These are phyloP conservation scores for Ophiocytium majus DNA, from an alignment of 352 stramenopile species.

Conservation along the genomic window DNA sequence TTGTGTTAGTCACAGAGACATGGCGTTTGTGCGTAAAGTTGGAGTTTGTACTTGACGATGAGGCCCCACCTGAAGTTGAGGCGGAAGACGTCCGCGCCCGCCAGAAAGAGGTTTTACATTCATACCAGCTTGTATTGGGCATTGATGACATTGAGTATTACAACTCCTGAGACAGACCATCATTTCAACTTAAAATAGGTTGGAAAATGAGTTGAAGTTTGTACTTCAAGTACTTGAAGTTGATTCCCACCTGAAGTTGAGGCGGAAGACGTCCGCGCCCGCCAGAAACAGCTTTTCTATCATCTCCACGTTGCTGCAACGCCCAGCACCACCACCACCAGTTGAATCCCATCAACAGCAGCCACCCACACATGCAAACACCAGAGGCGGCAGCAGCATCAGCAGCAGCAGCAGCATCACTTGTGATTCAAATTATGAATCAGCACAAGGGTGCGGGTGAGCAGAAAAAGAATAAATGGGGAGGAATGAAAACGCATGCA, in stretches of 20 bases:
- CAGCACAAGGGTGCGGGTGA: not conserved
- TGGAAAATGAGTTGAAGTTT: too few species aligned
- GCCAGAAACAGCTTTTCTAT: constrained; percentile 79
- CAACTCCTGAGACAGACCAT: not conserved
- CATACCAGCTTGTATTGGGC: too few species aligned
- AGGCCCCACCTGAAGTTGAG: constrained; percentile 76
- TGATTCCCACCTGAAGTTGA: constrained; percentile 68
- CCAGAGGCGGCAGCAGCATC: too few species aligned
- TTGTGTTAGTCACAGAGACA: too few species aligned
- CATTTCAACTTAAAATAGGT: constrained; percentile 11
- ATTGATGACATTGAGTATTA: not conserved
- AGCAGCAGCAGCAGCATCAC: not conserved
- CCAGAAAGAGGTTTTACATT: constrained; percentile 77
- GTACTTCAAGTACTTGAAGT: not conserved
- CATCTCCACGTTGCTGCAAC: constrained; percentile 68
- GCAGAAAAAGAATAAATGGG: too few species aligned
- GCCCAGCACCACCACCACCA: too few species aligned
- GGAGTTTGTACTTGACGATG: too few species aligned
- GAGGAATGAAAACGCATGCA: too few species aligned
- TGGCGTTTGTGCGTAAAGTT: too few species aligned
- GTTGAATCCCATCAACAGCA: too few species aligned
- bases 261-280: constrained; percentile 75
- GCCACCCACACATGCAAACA: too few species aligned
- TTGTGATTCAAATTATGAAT: not conserved
- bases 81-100: constrained; percentile 76